phyloP scores from a whole-genome alignment of 1,284 basidiomycete species.

The Ceratobasidium sp. region DNA sequence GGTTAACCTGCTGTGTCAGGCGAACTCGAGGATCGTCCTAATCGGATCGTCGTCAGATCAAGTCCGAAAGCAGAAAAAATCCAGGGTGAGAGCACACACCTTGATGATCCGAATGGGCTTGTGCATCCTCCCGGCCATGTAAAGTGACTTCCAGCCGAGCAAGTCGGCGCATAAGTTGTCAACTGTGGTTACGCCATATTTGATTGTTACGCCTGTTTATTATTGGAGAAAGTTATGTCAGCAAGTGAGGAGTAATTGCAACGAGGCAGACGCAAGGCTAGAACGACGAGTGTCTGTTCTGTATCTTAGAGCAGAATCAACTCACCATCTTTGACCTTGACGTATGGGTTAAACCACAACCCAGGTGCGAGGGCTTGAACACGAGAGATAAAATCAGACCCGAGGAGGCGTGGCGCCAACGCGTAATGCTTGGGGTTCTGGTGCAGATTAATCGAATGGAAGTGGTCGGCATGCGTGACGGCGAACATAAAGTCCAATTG shows the following conservation, averaged over 20 bases:
- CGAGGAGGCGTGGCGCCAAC: constrained; percentile 83
- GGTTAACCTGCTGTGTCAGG: constrained; percentile 92
- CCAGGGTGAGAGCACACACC: constrained; percentile 11
- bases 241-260: constrained; percentile 30
- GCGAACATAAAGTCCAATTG: constrained; percentile 98
- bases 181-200: constrained; percentile 97
- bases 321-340: constrained; percentile 55
- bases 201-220: constrained; percentile 72
- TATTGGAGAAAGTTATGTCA: constrained; percentile 34
- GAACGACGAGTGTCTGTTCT: neutral
- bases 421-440: constrained; percentile 94
- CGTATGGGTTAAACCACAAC: constrained; percentile 95
- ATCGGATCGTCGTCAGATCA: constrained; percentile 15
- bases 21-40: constrained; percentile 87
- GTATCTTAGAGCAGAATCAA: neutral
- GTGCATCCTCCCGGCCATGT: constrained; percentile 96
- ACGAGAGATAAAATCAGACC: constrained; percentile 80
- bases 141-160: constrained; percentile 93
- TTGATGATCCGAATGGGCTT: constrained; percentile 93
- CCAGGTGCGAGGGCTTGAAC: constrained; percentile 88
- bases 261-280: constrained; percentile 22
- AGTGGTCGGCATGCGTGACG: constrained; percentile 90
- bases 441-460: constrained; percentile 94
- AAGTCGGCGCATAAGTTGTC: constrained; percentile 91
- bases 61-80: constrained; percentile 27